Percentiles rank a stretch among this genome's conserved stretches.
Conservation (phyloP, 1,284 basidiomycete species). For the Ustilago loliicola region DNA sequence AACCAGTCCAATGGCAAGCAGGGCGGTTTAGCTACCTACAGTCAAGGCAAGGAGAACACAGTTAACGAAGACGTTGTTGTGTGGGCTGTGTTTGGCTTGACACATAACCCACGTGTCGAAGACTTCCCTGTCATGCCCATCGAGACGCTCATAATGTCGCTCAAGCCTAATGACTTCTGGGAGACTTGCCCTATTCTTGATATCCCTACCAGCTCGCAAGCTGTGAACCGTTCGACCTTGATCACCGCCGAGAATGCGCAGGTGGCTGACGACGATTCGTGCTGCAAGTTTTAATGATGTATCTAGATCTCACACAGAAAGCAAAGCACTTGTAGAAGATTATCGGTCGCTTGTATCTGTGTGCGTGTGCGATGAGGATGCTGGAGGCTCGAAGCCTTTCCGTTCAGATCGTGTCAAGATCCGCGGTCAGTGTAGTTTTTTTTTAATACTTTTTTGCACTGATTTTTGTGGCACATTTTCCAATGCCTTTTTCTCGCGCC, state of each 20-base stretch:
- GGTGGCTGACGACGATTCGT: constrained; percentile 2
- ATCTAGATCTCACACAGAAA: too few relatives aligned
- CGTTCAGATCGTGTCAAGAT: too few relatives aligned
- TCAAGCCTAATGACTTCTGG: constrained; percentile 90
- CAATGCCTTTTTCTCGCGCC: too few relatives aligned
- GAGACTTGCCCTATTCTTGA: constrained; percentile 85
- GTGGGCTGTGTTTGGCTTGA: constrained; percentile 83
- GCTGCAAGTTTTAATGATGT: constrained; percentile 23
- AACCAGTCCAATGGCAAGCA: constrained; percentile 77
- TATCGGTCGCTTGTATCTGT: too few relatives aligned
- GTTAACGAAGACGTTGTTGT: constrained; percentile 76
- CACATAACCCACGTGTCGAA: constrained; percentile 86
- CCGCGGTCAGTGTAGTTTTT: too few relatives aligned
- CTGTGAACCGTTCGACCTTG: constrained; percentile 24
- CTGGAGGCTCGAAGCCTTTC: too few relatives aligned
- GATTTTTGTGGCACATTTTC: too few relatives aligned
- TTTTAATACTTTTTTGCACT: too few relatives aligned
- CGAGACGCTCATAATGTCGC: constrained; percentile 80
- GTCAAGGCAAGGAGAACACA: constrained; percentile 74
- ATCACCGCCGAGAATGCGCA: constrained; percentile 1
- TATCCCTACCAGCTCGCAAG: constrained; percentile 79
- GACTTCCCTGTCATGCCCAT: constrained; percentile 89
- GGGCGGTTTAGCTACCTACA: constrained; percentile 78
- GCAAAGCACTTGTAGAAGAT: too few relatives aligned
- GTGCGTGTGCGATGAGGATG: too few relatives aligned